A percentile compares a stretch with the other conserved stretches of the same genome.
These are phyloP conservation scores for Vaccinium macrocarpon DNA, from an alignment of 148 eudicot species.

Conservation along the genomic window DNA sequence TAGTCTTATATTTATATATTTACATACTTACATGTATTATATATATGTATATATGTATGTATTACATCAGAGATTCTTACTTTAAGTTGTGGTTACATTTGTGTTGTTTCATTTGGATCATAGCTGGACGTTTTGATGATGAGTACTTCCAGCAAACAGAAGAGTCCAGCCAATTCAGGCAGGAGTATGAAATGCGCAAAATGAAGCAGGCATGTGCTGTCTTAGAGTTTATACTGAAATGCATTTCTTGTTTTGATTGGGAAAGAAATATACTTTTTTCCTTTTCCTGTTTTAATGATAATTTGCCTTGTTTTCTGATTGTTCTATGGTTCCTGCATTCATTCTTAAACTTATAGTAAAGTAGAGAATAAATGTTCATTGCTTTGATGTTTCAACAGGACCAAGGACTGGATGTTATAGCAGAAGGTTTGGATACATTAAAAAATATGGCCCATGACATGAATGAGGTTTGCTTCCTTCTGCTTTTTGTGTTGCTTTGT, in stretches of 20 bases:
- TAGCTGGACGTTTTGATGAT: conserved; percentile 75
- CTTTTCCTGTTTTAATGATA: background rate
- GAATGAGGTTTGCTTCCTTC: conserved; percentile 78
- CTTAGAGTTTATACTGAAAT: conserved; percentile 10
- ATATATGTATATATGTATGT: background rate
- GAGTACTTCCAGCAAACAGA: conserved; percentile 87
- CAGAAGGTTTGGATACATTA: conserved; percentile 93
- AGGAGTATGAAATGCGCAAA: conserved; percentile 96
- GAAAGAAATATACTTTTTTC: background rate
- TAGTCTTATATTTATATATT: background rate
- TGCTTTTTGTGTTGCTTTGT: conserved; percentile 14
- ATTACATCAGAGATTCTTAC: background rate
- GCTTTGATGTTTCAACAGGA: conserved; percentile 47
- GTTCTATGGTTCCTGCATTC: conserved; percentile 11
- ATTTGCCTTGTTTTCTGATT: background rate
- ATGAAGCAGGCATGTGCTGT: conserved; percentile 67
- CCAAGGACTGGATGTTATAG: conserved; percentile 89
- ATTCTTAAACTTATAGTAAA: background rate
- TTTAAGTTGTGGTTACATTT: background rate
- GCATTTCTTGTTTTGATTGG: background rate
- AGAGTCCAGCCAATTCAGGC: conserved; percentile 81
- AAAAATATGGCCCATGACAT: conserved; percentile 95
- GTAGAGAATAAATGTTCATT: background rate
- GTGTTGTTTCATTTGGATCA: conserved; percentile 14
- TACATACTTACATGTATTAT: no score